A percentile compares a stretch with the other conserved stretches of the same genome.
Conservation (phyloP, 2,329 filamentous ascomycete species). For the Microdochium paspali region DNA sequence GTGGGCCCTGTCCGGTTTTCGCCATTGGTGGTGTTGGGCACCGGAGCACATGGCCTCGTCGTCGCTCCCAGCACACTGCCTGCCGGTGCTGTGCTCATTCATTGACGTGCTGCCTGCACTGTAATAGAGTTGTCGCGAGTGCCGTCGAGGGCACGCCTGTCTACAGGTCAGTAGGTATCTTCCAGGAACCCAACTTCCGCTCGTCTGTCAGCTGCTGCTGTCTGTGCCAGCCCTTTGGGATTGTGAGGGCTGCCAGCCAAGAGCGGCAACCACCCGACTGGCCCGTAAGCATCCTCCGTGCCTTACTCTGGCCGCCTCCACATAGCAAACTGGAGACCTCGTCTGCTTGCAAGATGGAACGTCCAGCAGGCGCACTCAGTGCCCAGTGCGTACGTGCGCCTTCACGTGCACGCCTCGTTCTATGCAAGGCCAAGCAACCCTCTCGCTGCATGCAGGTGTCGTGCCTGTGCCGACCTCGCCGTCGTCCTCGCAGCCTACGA, state of each 20-base stretch:
- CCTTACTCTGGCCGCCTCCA: not conserved
- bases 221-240: not conserved
- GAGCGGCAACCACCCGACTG: not conserved
- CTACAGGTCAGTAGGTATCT: not conserved
- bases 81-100: too few species aligned
- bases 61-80: too few species aligned
- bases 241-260: too few species aligned
- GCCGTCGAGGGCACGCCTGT: too few species aligned
- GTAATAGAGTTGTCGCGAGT: not conserved
- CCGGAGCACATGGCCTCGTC: not conserved
- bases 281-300: not conserved
- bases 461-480: too few species aligned
- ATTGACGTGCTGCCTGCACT: not conserved
- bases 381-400: too few species aligned
- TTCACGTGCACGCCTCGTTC: too few species aligned
- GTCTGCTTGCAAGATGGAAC: too few species aligned
- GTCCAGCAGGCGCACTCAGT: too few species aligned
- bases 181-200: not conserved
- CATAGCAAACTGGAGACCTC: not conserved
- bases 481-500: too few species aligned
- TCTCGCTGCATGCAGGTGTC: too few species aligned
- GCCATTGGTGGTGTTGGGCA: slow-evolving; percentile 2
- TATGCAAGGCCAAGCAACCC: too few species aligned
- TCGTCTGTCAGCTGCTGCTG: not conserved
- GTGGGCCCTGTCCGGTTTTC: slow-evolving; percentile 2